Conservation (phyloP, 2,329 filamentous ascomycete genomes). For the Hymenoscyphus fraxineus region DNA sequence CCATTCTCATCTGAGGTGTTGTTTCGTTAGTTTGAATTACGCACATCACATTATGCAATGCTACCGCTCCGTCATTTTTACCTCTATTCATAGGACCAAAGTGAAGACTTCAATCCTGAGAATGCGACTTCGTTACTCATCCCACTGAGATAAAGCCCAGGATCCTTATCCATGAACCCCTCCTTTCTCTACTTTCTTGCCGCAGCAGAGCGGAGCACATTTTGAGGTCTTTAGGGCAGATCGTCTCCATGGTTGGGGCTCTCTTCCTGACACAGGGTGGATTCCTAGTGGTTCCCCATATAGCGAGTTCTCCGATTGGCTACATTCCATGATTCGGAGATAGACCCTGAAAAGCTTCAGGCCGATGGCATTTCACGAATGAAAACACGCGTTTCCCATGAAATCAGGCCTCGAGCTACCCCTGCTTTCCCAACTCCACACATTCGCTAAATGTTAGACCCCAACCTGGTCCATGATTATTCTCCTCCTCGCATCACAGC, state of each 20-base stretch:
- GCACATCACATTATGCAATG: conserved; percentile 2
- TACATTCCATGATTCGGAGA: not conserved
- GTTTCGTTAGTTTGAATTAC: not conserved
- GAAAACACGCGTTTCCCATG: not conserved
- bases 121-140: not conserved
- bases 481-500: not conserved
- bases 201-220: not conserved
- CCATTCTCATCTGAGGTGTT: not conserved
- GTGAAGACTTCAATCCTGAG: not conserved
- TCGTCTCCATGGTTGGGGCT: not conserved
- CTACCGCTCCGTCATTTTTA: not conserved
- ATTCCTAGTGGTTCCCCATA: not conserved
- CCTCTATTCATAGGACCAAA: not conserved
- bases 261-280: not conserved
- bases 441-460: not conserved
- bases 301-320: not conserved
- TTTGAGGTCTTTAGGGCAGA: not conserved
- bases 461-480: not conserved
- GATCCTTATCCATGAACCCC: not conserved
- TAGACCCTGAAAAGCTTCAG: not conserved
- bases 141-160: not conserved
- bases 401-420: not conserved
- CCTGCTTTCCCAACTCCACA: conserved; percentile 1
- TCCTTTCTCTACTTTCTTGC: not conserved
- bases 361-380: not conserved